phyloP scores from a whole-genome alignment of 495 filamentous ascomycete genomes.

The Trichoderma asperelloides region DNA sequence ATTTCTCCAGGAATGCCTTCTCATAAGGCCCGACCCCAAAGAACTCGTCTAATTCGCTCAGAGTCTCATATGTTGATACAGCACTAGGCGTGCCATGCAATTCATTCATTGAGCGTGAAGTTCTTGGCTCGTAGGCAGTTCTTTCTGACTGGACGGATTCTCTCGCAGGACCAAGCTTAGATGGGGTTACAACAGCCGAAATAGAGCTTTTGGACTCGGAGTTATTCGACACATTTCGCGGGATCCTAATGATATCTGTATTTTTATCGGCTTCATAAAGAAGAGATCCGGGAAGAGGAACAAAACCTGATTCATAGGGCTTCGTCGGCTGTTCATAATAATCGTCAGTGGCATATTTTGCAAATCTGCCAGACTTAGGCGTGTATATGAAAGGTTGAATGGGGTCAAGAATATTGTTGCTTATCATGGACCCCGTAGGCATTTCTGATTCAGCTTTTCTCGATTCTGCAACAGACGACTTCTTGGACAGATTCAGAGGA shows the following conservation, averaged over 20 bases:
- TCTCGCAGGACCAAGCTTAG: not conserved
- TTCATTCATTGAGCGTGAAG: not conserved
- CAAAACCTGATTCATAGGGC: not conserved
- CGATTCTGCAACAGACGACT: not conserved
- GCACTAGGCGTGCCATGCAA: not conserved
- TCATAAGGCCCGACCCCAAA: not conserved
- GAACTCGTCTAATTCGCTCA: conserved; percentile 3
- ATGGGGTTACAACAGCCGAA: not conserved
- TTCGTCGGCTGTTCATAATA: not conserved
- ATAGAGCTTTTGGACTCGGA: not conserved
- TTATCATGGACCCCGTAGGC: not conserved
- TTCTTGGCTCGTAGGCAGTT: not conserved
- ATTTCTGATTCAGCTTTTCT: not conserved
- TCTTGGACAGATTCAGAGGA: not conserved
- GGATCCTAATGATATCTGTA: not conserved
- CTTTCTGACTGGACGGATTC: not conserved
- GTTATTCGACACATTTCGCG: not conserved
- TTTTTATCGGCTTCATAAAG: not conserved
- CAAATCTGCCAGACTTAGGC: not conserved
- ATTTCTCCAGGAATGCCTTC: not conserved
- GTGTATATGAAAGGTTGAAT: not conserved
- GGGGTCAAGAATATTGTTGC: not conserved
- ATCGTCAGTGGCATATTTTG: not conserved
- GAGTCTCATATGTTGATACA: not conserved
- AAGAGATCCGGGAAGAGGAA: not conserved